Base-by-base conservation (phyloP, 345 rosid genomes). In the Acer saccharum region DNA sequence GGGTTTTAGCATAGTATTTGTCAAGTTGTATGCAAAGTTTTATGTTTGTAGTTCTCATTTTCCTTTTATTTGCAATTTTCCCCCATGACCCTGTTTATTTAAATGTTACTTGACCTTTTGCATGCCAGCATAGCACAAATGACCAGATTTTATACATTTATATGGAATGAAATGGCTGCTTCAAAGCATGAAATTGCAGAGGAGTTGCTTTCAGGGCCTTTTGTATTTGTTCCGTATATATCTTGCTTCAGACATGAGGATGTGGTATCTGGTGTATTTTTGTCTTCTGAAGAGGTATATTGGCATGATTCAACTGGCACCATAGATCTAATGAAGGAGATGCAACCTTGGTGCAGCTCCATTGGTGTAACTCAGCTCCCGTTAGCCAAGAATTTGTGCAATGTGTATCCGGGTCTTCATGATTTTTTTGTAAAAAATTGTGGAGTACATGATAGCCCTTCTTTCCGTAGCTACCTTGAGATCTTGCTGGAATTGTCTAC, bases 291-390 rank as follows among this genome's bases (percentile, higher is more conserved):
- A 73, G 96, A 95, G 71, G 93, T 92, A 29, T 87, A 81, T 88
- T 95, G 98, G 98, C 82, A 87, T 32, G 97, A 95, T 87, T 84
- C 96, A 66, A 91, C 93, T 78, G 97, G 92, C 73, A 76, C 82
- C 74, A 68, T 86, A 78, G 85, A 90, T 76, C 84, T 79, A 79
- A 83, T 91, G 80, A 88, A 83, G 83, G 84, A 80, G 75, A 80
- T 73, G 64, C 80, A 82, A 75, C 76, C 86, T 62, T 78, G 79
- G 67, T 50, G 74, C 65, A 73, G 84, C 75, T 78, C 77, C 58
- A 63, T 82, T 54, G 81, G 74, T 76, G 85, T 79, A 62, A 66
- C 32, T 43, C 74, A 80, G 4, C 39, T 23, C 17, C 83, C 87
- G 67, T 79, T 89, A 48, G 68, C 82, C 80, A 93, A 89, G 84